phyloP scores from a whole-genome alignment of 202 grass and related monocot species.

The Dendrocalamus latiflorus region DNA sequence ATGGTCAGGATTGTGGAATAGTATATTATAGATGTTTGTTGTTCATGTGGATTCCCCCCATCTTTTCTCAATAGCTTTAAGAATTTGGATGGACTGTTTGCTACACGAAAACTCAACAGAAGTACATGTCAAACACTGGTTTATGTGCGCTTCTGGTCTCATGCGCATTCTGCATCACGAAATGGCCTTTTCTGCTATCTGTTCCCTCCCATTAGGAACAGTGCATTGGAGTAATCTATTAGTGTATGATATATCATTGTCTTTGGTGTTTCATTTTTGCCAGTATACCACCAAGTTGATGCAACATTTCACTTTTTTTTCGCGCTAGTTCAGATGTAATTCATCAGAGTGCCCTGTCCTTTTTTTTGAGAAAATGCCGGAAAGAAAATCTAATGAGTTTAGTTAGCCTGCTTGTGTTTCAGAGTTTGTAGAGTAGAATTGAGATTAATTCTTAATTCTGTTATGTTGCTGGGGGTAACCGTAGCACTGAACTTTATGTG shows the following conservation, averaged over 20 bases:
- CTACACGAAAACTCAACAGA: neutral
- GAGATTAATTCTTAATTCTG: neutral
- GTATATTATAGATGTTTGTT: neutral
- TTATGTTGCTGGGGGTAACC: too few species aligned
- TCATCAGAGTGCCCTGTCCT: neutral
- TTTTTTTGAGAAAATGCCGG: neutral
- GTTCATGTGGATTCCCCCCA: neutral
- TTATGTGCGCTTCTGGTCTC: neutral
- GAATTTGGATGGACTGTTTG: neutral
- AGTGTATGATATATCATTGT: neutral
- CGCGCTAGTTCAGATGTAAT: neutral
- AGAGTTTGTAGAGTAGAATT: neutral
- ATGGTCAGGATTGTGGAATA: neutral
- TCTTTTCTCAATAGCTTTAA: neutral
- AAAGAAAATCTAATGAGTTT: neutral
- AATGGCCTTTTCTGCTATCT: neutral
- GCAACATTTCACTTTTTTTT: neutral
- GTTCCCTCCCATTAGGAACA: neutral
- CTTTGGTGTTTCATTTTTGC: neutral
- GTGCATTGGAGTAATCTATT: neutral
- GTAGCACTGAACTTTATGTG: neutral
- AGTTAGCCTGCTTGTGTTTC: neutral
- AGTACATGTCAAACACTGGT: neutral
- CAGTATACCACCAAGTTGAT: neutral
- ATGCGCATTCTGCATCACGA: neutral